Percentiles rank a stretch among this genome's conserved stretches.
phyloP scores from a whole-genome alignment of 805 yeast genomes.

The Kodamaea hsintzibuensis region DNA sequence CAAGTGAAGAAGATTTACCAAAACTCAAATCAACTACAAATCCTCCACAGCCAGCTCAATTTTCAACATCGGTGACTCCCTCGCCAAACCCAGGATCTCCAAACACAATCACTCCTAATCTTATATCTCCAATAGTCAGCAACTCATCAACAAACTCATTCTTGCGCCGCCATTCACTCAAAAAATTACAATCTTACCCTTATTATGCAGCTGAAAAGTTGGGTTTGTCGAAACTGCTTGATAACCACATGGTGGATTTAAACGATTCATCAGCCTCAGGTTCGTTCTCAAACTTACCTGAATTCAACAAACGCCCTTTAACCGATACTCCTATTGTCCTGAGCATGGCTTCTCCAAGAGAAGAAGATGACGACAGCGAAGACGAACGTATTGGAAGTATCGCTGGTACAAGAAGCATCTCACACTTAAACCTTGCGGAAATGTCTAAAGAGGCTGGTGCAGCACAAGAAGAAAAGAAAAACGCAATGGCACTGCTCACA shows the following conservation, averaged over 20 bases:
- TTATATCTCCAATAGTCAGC: constrained; percentile 4
- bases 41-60: background rate
- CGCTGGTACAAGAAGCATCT: constrained; percentile 35
- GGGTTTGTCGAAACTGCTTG: constrained; percentile 12
- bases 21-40: background rate
- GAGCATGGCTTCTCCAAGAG: constrained; percentile 52
- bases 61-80: constrained; percentile 11
- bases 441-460: background rate
- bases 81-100: constrained; percentile 9
- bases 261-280: background rate
- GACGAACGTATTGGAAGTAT: constrained; percentile 27
- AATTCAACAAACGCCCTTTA: constrained; percentile 68
- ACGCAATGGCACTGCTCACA: constrained; percentile 10
- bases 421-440: constrained; percentile 41
- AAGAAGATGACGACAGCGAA: constrained; percentile 27
- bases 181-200: constrained; percentile 15
- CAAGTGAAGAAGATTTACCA: constrained; percentile 15
- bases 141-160: constrained; percentile 14
- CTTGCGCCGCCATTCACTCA: constrained; percentile 17
- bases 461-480: constrained; percentile 16
- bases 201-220: constrained; percentile 11
- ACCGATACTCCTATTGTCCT: constrained; percentile 75
- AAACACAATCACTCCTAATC: constrained; percentile 5
- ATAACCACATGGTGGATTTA: constrained; percentile 14
- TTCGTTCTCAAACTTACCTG: constrained; percentile 41